Evolutionary conservation across 371 early-diverging fungal species (phyloP), one percentile per base, ranked within the genome.

Genomic region (Mucor irregularis): DNA sequence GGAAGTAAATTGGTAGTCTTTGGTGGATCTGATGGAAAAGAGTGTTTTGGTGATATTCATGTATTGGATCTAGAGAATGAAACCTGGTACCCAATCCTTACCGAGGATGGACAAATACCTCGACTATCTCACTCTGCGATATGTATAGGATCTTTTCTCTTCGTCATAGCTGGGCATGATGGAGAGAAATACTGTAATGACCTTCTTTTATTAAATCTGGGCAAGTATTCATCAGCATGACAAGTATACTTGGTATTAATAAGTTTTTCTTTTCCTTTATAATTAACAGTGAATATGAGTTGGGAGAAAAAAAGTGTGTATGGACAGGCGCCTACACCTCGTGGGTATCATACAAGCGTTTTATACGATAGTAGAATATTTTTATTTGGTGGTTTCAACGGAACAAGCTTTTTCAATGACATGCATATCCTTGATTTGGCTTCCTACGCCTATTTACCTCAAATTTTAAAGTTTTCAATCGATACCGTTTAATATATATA

Each of bases 21-120:
- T 71, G 95, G 95, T 19, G 95, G 95, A 25, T 86, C 86, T 5
- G 94, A 95, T 65, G 95, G 95, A 1, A 88, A 88, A 52, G 90
- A 90, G 47, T 93, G 92, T 64, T 94, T 91, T 61, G 80, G 83
- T 19, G 95, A 91, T 58, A 72, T 91, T 10, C 83, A 86, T 66
- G 68, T 94, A 13, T 75, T 95, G 34, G 88, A 94, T 69, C 59
- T 92, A 29, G 73, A 74, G 64, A 69, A 57, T 47, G 22, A 35
- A 22, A 34, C 37, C 16, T 92, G 92, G 92, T 60, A 73, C 28
- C 66, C 75, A 25, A 64, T 85, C 22, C 55, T 74, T 4, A 63
- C n/a, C n/a, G n/a, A 84, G 39, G 81, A 86, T 35, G 77, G 76
- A 14, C 74, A 81, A 2, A 53, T 88, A 46, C 86, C 88, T 16